phyloP scores from a whole-genome alignment of 345 rosid genomes.

The Eucalyptus shirleyi region DNA sequence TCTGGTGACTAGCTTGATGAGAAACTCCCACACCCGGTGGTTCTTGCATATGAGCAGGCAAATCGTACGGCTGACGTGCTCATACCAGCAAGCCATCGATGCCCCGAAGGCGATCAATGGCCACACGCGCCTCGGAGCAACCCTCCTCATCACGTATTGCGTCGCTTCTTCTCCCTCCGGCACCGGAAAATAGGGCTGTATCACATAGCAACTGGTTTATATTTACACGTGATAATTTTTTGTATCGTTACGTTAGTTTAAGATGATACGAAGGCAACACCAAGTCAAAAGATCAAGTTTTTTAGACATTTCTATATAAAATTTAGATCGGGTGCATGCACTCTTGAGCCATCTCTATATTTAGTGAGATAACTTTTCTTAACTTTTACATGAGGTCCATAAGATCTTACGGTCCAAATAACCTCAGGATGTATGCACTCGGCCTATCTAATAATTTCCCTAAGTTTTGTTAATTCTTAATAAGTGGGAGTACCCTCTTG shows the following conservation, averaged over 20 bases:
- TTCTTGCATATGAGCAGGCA: constrained; percentile 85
- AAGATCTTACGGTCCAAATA: neutral
- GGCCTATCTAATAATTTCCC: neutral
- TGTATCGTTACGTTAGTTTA: neutral
- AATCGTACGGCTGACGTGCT: constrained; percentile 75
- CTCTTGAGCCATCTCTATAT: neutral
- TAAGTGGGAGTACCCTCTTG: neutral
- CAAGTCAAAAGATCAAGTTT: no score
- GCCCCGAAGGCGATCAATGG: constrained; percentile 78
- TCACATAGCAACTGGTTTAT: neutral
- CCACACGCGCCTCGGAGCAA: constrained; percentile 88
- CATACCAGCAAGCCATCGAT: constrained; percentile 93
- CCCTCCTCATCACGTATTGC: constrained; percentile 67
- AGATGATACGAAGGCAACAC: neutral
- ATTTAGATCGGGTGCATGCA: neutral
- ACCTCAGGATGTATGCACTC: neutral
- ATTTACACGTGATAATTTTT: neutral
- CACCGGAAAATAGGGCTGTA: constrained; percentile 75
- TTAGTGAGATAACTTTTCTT: neutral
- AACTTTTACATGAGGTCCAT: neutral
- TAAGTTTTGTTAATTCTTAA: neutral
- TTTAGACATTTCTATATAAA: neutral
- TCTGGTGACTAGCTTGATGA: constrained; percentile 60
- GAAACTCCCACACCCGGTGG: constrained; percentile 82
- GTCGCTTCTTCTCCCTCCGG: constrained; percentile 67